Evolutionary conservation across 106 monocot genomes (phyloP).

Genomic region (Triglochin maritima): DNA sequence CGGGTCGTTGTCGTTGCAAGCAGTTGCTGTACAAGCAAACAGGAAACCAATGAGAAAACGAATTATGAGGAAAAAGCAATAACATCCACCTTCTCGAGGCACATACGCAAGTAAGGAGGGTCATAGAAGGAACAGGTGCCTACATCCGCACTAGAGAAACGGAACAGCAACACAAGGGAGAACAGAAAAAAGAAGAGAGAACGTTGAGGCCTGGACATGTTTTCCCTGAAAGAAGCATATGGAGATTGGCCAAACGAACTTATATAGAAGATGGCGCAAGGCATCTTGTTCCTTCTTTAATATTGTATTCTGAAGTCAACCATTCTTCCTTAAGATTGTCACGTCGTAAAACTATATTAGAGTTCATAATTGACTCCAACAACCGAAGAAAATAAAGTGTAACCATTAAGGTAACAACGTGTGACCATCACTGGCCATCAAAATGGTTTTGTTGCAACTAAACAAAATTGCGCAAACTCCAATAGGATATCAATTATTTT

Average conservation of each 20-base stretch:
- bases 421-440: no score
- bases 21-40: conserved; percentile 3
- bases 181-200: background rate
- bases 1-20: background rate
- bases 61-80: background rate
- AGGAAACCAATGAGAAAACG: background rate
- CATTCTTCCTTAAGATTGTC: no score
- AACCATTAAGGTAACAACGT: no score
- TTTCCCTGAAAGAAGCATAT: background rate
- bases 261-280: background rate
- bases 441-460: no score
- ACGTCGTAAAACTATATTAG: no score
- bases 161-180: background rate
- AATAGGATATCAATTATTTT: no score
- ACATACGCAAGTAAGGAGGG: conserved; percentile 6
- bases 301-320: no score
- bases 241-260: background rate
- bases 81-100: background rate
- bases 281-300: no score
- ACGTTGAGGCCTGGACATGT: background rate
- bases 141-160: background rate
- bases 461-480: no score
- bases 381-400: no score
- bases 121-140: background rate
- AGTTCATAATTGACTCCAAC: no score